Evolutionary conservation across 2,329 filamentous ascomycete genomes (phyloP).

Genomic region (Pseudocercospora ulei): DNA sequence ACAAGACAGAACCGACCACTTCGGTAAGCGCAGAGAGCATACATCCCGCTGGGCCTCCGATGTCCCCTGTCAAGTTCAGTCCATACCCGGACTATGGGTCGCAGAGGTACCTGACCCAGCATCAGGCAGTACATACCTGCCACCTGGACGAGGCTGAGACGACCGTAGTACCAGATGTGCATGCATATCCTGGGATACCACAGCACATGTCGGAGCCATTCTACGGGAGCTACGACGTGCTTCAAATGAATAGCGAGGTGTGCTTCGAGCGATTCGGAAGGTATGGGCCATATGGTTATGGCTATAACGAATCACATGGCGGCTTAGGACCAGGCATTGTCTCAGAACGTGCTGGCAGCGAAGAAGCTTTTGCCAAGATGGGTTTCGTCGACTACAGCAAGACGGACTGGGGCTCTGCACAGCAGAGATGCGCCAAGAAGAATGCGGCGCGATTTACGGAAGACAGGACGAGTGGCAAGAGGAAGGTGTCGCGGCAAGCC

Average conservation of each 20-base stretch:
- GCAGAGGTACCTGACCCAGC: slow-evolving; percentile 40
- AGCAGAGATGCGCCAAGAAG: slow-evolving; percentile 43
- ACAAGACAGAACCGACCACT: slow-evolving; percentile 32
- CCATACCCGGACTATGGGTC: slow-evolving; percentile 41
- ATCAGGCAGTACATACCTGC: slow-evolving; percentile 50
- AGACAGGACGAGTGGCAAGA: slow-evolving; percentile 29
- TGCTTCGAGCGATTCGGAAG: slow-evolving; percentile 47
- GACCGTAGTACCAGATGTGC: slow-evolving; percentile 51
- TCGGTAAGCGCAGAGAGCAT: slow-evolving; percentile 24
- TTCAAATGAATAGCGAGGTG: slow-evolving; percentile 42
- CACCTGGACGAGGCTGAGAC: slow-evolving; percentile 53
- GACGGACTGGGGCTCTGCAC: slow-evolving; percentile 43
- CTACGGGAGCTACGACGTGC: slow-evolving; percentile 43
- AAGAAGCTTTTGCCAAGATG: slow-evolving; percentile 42
- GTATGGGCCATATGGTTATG: slow-evolving; percentile 45
- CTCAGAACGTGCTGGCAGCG: slow-evolving; percentile 39
- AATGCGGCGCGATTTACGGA: slow-evolving; percentile 42
- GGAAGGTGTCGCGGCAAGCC: slow-evolving; percentile 55
- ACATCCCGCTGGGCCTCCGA: slow-evolving; percentile 29
- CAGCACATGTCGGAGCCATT: slow-evolving; percentile 43
- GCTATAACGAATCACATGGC: slow-evolving; percentile 39
- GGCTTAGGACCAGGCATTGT: slow-evolving; percentile 40
- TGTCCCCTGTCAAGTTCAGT: slow-evolving; percentile 38
- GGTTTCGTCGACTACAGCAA: slow-evolving; percentile 42
- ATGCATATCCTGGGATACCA: slow-evolving; percentile 51